Base-by-base conservation (phyloP, 208 protist genomes). In the Acanthamoeba sp. region DNA sequence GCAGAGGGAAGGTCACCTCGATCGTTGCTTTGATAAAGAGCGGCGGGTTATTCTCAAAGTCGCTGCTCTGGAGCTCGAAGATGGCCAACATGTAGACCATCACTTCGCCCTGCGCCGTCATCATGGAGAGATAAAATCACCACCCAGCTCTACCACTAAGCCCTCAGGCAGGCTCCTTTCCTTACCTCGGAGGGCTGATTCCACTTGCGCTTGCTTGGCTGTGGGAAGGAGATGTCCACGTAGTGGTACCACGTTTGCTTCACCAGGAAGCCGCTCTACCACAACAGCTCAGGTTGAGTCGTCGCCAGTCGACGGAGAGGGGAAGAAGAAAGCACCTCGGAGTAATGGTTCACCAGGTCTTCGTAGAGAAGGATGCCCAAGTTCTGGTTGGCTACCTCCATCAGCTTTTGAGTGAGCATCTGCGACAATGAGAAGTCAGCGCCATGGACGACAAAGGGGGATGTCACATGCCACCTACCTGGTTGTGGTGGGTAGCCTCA, bases 231-330 rank as follows among this genome's bases (percentile, higher is more conserved):
- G 73, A 82, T 82, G 40, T 82, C 73, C 16, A 82, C 3, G 73
- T 82, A 82, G 73, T 82, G 73, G 38, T 82, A 82, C 73, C 73
- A 82, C 38, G 73, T 82, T 38, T 82, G 73, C 73, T 82, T 82
- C 1, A 82, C 73, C 38, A 82, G 29, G 38, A 82, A 82, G 20
- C 73, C 73, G 40, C 24, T 82, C 73, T 82, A 32, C 27, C 9
- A 1, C 38, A 48, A 48, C 12, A 24, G 42, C 38, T 29, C 62
- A 71, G 6, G 62, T 20, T 69, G 69, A 80, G 36, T 14, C 20
- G 16, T 38, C 2, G 2, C 18, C n/a, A 73, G 2, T 2, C 29
- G 3, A 32, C 16, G 64, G 7, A 36, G 27, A 14, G 2, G 12
- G 10, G 34, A 36, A 73, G 73, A 24, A 9, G 73, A 9, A 20